phyloP scores from a whole-genome alignment of 2,329 filamentous ascomycete genomes.

The Fusarium nanum region DNA sequence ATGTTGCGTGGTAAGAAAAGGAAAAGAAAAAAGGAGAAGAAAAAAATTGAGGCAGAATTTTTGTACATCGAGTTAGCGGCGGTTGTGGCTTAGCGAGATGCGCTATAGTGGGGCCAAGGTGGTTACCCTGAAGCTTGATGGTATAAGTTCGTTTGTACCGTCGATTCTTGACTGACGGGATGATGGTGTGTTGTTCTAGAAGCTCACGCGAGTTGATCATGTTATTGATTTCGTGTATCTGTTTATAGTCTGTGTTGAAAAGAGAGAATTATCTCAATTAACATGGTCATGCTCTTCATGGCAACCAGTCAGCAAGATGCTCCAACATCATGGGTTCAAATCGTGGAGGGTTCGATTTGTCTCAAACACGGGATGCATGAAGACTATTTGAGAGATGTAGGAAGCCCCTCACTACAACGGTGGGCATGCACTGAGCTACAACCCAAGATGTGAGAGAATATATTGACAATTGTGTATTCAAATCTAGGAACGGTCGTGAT shows the following conservation, averaged over 20 bases:
- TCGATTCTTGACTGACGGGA: neutral
- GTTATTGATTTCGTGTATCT: neutral
- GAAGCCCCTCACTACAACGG: neutral
- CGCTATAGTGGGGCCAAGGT: neutral
- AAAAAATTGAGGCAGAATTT: conserved; percentile 8
- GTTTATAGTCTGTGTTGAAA: neutral
- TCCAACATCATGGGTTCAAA: conserved; percentile 14
- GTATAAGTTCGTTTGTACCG: neutral
- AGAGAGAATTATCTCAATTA: neutral
- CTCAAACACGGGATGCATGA: neutral
- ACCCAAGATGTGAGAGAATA: neutral
- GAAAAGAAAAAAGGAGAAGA: conserved; percentile 28
- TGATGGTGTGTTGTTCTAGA: neutral
- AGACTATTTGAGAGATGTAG: neutral
- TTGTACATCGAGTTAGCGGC: conserved; percentile 28
- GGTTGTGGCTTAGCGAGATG: conserved; percentile 17
- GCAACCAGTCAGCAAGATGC: neutral
- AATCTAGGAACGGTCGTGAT: conserved; percentile 13
- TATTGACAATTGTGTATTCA: neutral
- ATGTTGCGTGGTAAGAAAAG: conserved; percentile 50
- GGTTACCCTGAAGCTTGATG: neutral
- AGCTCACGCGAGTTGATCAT: conserved; percentile 24
- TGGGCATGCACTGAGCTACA: neutral
- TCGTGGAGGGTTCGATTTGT: neutral
- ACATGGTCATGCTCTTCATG: neutral